These are phyloP conservation scores for Crithidia bombi DNA, from an alignment of 208 protist species.

Conservation along the genomic window DNA sequence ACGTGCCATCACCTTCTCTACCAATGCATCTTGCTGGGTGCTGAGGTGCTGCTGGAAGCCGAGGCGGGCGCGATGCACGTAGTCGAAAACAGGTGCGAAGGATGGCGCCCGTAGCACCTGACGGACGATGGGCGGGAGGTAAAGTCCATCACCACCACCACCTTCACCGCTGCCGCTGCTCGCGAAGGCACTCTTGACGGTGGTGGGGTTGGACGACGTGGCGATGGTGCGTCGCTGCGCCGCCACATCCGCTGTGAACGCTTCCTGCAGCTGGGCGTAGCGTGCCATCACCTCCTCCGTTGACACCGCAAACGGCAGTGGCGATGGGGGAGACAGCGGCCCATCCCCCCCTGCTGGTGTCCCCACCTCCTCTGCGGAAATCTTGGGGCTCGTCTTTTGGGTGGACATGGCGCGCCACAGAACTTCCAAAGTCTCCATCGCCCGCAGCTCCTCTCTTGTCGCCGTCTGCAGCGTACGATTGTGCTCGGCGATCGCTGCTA, in stretches of 20 bases:
- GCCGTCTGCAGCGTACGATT: slow-evolving; percentile 47
- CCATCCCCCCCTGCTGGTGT: background rate
- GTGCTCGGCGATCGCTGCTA: slow-evolving; percentile 41
- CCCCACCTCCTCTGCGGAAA: background rate
- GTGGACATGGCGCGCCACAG: slow-evolving; percentile 35
- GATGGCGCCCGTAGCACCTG: slow-evolving; percentile 53
- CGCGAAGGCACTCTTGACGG: background rate
- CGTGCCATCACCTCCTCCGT: slow-evolving; percentile 27
- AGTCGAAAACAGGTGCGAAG: slow-evolving; percentile 59
- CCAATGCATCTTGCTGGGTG: slow-evolving; percentile 33
- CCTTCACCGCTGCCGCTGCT: background rate
- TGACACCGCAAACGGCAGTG: slow-evolving; percentile 15
- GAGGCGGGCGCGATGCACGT: slow-evolving; percentile 40
- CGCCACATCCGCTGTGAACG: slow-evolving; percentile 33
- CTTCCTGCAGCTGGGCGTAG: slow-evolving; percentile 21
- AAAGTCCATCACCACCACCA: slow-evolving; percentile 16
- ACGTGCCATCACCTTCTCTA: slow-evolving; percentile 31
- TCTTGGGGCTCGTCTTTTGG: slow-evolving; percentile 8
- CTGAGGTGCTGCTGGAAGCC: slow-evolving; percentile 44
- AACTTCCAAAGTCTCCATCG: slow-evolving; percentile 29
- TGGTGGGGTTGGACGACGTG: too few relatives aligned
- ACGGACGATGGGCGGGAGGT: slow-evolving; percentile 45
- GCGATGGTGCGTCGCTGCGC: slow-evolving; percentile 7
- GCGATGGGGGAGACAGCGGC: background rate
- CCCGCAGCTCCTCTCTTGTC: slow-evolving; percentile 44